A percentile compares a stretch with the other conserved stretches of the same genome.
These are phyloP conservation scores for Pezicula radicicola DNA, from an alignment of 2,329 filamentous ascomycete species.

Conservation along the genomic window DNA sequence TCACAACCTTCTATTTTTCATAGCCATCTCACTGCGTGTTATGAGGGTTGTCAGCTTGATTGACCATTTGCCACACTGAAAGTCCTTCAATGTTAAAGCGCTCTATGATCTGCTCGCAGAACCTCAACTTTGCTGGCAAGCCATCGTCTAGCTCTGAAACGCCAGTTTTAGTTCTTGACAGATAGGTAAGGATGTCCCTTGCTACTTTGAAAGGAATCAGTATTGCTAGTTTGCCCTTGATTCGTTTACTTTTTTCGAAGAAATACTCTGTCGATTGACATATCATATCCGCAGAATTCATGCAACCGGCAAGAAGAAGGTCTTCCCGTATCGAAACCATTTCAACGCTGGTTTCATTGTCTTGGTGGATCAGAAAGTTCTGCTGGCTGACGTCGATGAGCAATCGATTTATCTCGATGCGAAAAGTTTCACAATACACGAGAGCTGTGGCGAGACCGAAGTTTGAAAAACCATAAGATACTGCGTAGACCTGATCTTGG, in stretches of 20 bases:
- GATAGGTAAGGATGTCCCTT: background rate
- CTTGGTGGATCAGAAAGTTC: background rate
- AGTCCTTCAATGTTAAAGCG: slow-evolving; percentile 1
- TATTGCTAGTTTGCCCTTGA: slow-evolving; percentile 6
- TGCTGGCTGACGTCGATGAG: background rate
- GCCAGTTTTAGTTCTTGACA: background rate
- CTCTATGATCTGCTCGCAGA: slow-evolving; percentile 1
- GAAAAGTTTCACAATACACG: slow-evolving; percentile 7
- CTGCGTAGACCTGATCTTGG: background rate
- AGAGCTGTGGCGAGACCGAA: slow-evolving; percentile 7
- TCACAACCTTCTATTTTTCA: too few species aligned
- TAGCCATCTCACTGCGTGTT: too few species aligned
- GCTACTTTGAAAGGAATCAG: slow-evolving; percentile 10
- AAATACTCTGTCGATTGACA: slow-evolving; percentile 12
- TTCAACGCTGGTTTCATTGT: too few species aligned
- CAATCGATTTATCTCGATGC: slow-evolving; percentile 7
- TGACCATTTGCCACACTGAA: background rate
- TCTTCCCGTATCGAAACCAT: too few species aligned
- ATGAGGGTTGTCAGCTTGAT: too few species aligned
- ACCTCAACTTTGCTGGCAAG: slow-evolving; percentile 3
- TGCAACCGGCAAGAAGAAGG: background rate
- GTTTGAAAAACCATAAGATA: slow-evolving; percentile 4
- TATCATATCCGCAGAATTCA: slow-evolving; percentile 6
- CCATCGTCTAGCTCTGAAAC: background rate
- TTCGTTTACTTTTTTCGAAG: slow-evolving; percentile 5